Conservation (phyloP, 495 filamentous ascomycete species). For the Neurospora sp. region DNA sequence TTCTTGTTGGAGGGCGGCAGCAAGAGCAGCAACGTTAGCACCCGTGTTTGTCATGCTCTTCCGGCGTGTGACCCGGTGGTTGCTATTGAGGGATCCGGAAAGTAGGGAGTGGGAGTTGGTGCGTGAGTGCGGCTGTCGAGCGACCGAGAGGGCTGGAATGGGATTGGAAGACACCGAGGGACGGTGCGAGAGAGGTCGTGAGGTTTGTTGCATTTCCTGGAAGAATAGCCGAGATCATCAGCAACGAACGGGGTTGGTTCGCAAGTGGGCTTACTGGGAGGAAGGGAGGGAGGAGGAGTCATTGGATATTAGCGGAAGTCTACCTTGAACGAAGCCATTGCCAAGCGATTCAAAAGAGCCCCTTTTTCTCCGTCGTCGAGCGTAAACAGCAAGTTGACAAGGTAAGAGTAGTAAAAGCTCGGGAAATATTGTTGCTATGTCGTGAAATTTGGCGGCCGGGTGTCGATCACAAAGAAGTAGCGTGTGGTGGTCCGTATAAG, state of each 20-base stretch:
- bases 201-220: constrained; percentile 39
- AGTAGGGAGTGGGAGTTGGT: constrained; percentile 76
- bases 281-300: constrained; percentile 18
- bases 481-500: constrained; percentile 9
- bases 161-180: constrained; percentile 34
- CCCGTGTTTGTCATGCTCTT: constrained; percentile 81
- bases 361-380: constrained; percentile 1
- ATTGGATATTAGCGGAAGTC: constrained; percentile 15
- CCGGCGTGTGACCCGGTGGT: constrained; percentile 78
- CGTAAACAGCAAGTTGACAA: neutral
- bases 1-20: constrained; percentile 56
- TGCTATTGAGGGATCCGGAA: constrained; percentile 55
- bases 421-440: neutral
- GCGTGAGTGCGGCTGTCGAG: constrained; percentile 50
- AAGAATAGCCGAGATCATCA: constrained; percentile 26
- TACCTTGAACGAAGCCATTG: constrained; percentile 48
- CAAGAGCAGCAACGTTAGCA: constrained; percentile 62
- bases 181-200: constrained; percentile 40
- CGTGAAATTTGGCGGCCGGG: neutral
- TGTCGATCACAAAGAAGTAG: constrained; percentile 1
- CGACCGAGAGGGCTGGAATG: constrained; percentile 25
- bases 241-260: constrained; percentile 17
- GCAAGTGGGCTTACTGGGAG: constrained; percentile 1
- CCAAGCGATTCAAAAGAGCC: constrained; percentile 14
- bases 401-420: neutral